Base-by-base conservation (phyloP, 1,284 basidiomycete species). In the Apiotrichum gamsii region DNA sequence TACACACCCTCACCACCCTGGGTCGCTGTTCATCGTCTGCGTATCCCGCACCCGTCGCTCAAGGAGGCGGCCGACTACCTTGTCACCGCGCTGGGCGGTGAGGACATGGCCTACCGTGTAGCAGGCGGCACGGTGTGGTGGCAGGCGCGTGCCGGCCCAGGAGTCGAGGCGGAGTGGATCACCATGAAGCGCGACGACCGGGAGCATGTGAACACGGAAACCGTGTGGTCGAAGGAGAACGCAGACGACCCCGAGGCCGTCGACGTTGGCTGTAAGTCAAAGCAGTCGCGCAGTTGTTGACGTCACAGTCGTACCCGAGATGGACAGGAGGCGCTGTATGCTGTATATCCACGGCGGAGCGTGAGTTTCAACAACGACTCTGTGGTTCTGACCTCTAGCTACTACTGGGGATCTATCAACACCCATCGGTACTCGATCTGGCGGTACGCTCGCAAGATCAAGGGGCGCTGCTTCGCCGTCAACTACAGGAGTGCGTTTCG, bases 91-190 rank as follows among this genome's bases (percentile, higher is more conserved):
- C 77, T 98, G 11, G 93, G 94, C 1, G 90, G 91, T 9, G 81
- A 86, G 55, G 84, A 85, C 25, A 75, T 78, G 43, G 81, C 87
- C 9, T 80, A 81, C 56, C 79, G 79, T 45, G 67, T 91, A 21
- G 83, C 91, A 2, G 93, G 93, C 15, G 94, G 93, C 2, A 82
- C 82, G 8, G 90, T 90, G 62, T 97, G 94, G 91, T 97, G 93
- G 94, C 91, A 93, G 68, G 85, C 90, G 16, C 82, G 89, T 29
- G 83, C 84, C n/a, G 62, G 69, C 81, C 49, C 74, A 75, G 64
- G 89, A 78, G 85, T 90, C 58, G 82, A 90, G 59, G 89, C 80
- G 2, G 89, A 97, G 70, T 96, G 93, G 93, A 85, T 96, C 42
- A 83, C 82, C 24, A 74, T 75, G 67, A 76, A 75, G 64, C 70